Percentiles rank a stretch among this genome's conserved stretches.
Evolutionary conservation across 164 flowering plant species (phyloP).

Genomic region (Taxillus chinensis): DNA sequence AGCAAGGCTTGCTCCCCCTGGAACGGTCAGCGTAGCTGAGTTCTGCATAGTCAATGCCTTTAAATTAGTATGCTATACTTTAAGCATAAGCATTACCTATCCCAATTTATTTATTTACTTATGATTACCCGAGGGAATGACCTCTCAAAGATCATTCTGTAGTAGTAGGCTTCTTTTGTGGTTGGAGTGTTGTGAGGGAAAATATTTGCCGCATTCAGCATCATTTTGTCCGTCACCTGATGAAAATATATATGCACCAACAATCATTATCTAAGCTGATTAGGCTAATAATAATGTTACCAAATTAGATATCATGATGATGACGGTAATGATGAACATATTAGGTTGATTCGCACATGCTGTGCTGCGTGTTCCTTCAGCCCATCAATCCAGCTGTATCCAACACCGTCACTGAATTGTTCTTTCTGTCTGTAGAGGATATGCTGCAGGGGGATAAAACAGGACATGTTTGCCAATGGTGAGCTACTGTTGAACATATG

Average conservation of each 20-base stretch:
- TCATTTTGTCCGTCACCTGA: slow-evolving; percentile 81
- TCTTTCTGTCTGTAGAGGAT: slow-evolving; percentile 91
- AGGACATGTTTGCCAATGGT: slow-evolving; percentile 7
- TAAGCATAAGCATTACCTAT: background rate
- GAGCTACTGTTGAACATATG: no score
- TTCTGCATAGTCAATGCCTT: slow-evolving; percentile 36
- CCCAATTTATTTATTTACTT: no score
- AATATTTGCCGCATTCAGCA: slow-evolving; percentile 62
- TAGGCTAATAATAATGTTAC: background rate
- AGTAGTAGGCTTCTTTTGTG: slow-evolving; percentile 86
- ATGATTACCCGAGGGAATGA: slow-evolving; percentile 79
- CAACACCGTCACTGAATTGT: slow-evolving; percentile 96
- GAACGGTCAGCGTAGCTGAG: slow-evolving; percentile 73
- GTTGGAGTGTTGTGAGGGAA: slow-evolving; percentile 82
- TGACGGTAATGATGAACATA: no score
- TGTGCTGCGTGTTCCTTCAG: slow-evolving; percentile 80
- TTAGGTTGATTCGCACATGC: slow-evolving; percentile 31
- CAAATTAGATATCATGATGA: no score
- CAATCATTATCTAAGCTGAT: background rate
- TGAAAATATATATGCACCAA: background rate
- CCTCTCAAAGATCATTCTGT: slow-evolving; percentile 83
- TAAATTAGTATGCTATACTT: background rate
- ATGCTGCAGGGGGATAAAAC: slow-evolving; percentile 48
- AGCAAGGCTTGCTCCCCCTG: slow-evolving; percentile 91
- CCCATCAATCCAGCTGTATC: slow-evolving; percentile 97